Evolutionary conservation across 2,329 filamentous ascomycete species (phyloP).

Genomic region (Ascocoryne sarcoides): DNA sequence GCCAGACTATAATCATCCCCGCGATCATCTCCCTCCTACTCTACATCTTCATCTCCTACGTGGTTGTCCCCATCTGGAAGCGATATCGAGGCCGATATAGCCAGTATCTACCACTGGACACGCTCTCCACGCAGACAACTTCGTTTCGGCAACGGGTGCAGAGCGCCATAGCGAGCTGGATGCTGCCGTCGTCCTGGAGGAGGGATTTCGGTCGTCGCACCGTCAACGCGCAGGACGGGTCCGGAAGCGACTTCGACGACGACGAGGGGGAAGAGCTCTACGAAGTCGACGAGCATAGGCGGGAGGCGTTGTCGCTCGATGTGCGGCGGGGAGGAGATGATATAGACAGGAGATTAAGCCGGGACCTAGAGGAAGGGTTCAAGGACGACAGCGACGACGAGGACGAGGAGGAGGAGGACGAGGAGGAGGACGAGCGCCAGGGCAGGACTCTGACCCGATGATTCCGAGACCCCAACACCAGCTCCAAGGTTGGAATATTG

Average conservation of each 20-base stretch:
- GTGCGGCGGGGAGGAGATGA: conserved; percentile 30
- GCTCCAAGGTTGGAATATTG: no score
- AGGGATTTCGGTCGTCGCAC: conserved; percentile 34
- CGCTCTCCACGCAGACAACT: conserved; percentile 48
- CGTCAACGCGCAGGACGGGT: conserved; percentile 31
- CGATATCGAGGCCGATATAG: conserved; percentile 62
- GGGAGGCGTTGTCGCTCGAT: conserved; percentile 33
- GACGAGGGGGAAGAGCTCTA: conserved; percentile 64
- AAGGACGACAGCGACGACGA: conserved; percentile 65
- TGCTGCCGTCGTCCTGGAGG: conserved; percentile 42
- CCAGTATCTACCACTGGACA: conserved; percentile 63
- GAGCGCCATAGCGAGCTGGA: conserved; percentile 31
- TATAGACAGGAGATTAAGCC: conserved; percentile 57
- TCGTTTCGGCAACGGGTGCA: conserved; percentile 45
- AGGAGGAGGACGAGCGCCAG: conserved; percentile 3
- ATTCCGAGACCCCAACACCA: neutral
- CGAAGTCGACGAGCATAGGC: conserved; percentile 41
- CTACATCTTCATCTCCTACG: conserved; percentile 57
- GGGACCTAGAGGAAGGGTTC: conserved; percentile 71
- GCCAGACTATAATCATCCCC: conserved; percentile 60
- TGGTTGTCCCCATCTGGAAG: conserved; percentile 60
- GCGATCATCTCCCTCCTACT: conserved; percentile 61
- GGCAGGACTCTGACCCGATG: conserved; percentile 2
- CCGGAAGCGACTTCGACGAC: conserved; percentile 47
- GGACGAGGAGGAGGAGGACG: conserved; percentile 14